phyloP scores from a whole-genome alignment of 2,329 filamentous ascomycete genomes.

The Ophiostoma tasmaniense region DNA sequence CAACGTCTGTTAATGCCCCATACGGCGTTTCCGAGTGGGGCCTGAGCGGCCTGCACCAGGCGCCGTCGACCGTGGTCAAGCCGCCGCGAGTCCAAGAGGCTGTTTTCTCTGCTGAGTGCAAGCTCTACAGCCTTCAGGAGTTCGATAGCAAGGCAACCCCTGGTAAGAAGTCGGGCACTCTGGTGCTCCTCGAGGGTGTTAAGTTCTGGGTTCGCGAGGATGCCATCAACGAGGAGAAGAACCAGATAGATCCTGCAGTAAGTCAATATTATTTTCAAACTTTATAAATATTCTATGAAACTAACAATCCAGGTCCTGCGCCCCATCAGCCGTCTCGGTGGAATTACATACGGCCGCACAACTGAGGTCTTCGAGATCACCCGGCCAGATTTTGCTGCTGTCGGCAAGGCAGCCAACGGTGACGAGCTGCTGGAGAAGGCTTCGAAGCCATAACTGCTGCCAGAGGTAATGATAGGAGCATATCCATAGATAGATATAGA shows the following conservation, averaged over 20 bases:
- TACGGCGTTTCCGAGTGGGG: conserved; percentile 72
- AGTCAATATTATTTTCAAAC: conserved; percentile 23
- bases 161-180: conserved; percentile 64
- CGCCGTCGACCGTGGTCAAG: conserved; percentile 47
- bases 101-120: conserved; percentile 74
- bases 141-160: conserved; percentile 64
- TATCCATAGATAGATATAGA: conserved; percentile 3
- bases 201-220: conserved; percentile 87
- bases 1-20: conserved; percentile 69
- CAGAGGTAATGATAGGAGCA: not conserved
- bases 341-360: conserved; percentile 71
- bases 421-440: conserved; percentile 19
- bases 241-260: conserved; percentile 62
- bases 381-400: conserved; percentile 45
- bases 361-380: conserved; percentile 65
- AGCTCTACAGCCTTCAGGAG: conserved; percentile 64
- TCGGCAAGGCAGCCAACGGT: conserved; percentile 33
- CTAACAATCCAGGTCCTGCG: conserved; percentile 48
- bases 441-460: not conserved
- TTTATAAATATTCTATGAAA: not conserved
- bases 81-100: conserved; percentile 71
- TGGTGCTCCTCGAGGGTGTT: conserved; percentile 74
- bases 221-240: conserved; percentile 69
- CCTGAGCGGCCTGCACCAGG: conserved; percentile 63
- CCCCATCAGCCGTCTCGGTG: conserved; percentile 71